Percentiles rank a stretch among this genome's conserved stretches.
phyloP scores from a whole-genome alignment of 129 eudicot species.

The Apium graveolens region DNA sequence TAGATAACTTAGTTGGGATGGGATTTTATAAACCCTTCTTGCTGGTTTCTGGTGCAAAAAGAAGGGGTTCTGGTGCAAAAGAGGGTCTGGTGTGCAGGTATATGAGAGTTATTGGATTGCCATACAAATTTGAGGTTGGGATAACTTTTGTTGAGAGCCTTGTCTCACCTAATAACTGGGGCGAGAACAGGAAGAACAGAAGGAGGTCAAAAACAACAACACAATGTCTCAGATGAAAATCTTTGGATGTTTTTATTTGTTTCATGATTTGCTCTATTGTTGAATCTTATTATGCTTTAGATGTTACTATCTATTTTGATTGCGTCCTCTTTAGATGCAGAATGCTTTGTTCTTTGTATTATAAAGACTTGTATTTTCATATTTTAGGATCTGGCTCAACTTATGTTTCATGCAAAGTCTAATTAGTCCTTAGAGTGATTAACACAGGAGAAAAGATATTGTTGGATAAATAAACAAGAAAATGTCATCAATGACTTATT shows the following conservation, averaged over 20 bases:
- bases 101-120: neutral
- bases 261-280: too few species aligned
- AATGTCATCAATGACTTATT: conserved; percentile 82
- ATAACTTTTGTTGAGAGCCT: neutral
- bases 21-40: neutral
- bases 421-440: too few species aligned
- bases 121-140: neutral
- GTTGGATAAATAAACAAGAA: conserved; percentile 71
- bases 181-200: neutral
- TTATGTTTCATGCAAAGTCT: too few species aligned
- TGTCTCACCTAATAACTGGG: neutral
- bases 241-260: neutral
- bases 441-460: conserved; percentile 32
- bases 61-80: too few species aligned
- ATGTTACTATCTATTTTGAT: too few species aligned
- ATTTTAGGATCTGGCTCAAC: too few species aligned
- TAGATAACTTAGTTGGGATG: neutral
- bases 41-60: too few species aligned
- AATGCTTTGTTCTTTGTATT: too few species aligned
- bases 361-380: too few species aligned
- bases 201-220: neutral
- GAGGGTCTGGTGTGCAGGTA: neutral
- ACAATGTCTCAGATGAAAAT: neutral
- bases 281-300: too few species aligned
- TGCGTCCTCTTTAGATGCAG: too few species aligned